Evolutionary conservation across 176 grass and related monocot species (phyloP).

Genomic region (Lolium rigidum): DNA sequence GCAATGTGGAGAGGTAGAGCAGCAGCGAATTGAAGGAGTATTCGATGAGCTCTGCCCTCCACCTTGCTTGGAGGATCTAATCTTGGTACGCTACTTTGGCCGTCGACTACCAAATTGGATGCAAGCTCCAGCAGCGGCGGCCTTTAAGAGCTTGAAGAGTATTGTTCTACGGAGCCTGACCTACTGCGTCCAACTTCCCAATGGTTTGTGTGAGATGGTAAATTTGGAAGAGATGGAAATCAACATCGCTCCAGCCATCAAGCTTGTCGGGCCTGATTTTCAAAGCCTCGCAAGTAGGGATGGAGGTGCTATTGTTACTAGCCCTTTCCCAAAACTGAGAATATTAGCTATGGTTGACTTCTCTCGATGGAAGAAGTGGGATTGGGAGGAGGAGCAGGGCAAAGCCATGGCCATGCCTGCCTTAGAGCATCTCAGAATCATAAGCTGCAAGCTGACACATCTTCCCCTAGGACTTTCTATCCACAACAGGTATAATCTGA

Average conservation of each 20-base stretch:
- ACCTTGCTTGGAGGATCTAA: neutral
- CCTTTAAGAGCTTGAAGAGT: conserved; percentile 9
- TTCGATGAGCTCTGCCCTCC: conserved; percentile 36
- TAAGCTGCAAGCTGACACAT: neutral
- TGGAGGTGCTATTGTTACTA: neutral
- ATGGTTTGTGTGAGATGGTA: neutral
- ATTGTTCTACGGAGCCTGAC: neutral
- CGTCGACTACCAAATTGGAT: conserved; percentile 29
- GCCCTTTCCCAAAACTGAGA: neutral
- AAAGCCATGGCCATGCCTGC: conserved; percentile 12
- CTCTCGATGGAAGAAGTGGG: conserved; percentile 30
- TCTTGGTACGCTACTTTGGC: conserved; percentile 5
- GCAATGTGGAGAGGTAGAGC: neutral
- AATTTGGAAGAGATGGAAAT: neutral
- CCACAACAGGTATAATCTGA: neutral
- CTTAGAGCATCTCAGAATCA: fast-evolving
- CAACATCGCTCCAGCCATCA: neutral
- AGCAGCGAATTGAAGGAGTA: neutral
- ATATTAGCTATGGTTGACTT: fast-evolving
- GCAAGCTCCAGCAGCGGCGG: neutral
- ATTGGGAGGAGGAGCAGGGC: neutral
- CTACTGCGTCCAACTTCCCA: neutral
- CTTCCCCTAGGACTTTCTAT: neutral
- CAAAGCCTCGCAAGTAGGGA: neutral
- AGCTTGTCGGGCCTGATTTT: neutral